Base-by-base conservation (phyloP, 495 filamentous ascomycete genomes). In the Hypoxylon crocopeplum region DNA sequence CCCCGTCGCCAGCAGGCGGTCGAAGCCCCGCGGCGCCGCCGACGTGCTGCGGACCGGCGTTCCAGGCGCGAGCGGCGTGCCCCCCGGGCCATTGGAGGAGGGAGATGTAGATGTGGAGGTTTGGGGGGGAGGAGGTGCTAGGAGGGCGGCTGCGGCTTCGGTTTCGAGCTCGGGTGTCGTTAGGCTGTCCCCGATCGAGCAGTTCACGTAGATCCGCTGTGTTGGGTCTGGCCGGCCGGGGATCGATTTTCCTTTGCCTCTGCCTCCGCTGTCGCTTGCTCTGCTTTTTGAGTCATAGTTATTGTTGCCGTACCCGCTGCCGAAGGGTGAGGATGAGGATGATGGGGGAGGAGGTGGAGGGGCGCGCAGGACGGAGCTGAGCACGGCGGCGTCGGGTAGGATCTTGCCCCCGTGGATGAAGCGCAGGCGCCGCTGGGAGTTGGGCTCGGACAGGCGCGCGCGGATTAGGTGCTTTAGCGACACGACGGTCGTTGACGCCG, bases 351-450 rank as follows among this genome's bases (percentile, higher is more conserved):
- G 82, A 0, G 82, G 79, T 1, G 80, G 77, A 1, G 81, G 83
- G 16, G 88, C 71, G 40, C 84, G 83, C 10, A 97, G 78, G 8
- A 87, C 88, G 16, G 77, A 58, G 15, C 82, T 77, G 5, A 97
- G 78, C 3, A 86, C 75, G n/a, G 79, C 74, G 40, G 78, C 72
- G 67, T 95, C 91, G 65, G 85, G 81, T 32, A 97, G 84, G 64
- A 93, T 87, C 58, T 90, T 90, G 54, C 93, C 94, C 48, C 85
- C 77, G 74, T 96, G 86, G 71, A 97, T 97, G 51, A 98, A 86
- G 48, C 93, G 89, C 11, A 97, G 83, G 12, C 88, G 85, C 54
- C 83, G 85, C 5, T 79, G 75, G 15, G 74, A 81, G 45, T 88
- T 82, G 38, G 79, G 66, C 8, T 75, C 54, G 5, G 88, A 83